Conservation (phyloP, 108 stramenopile genomes). For the Mediolabrus comicus region DNA sequence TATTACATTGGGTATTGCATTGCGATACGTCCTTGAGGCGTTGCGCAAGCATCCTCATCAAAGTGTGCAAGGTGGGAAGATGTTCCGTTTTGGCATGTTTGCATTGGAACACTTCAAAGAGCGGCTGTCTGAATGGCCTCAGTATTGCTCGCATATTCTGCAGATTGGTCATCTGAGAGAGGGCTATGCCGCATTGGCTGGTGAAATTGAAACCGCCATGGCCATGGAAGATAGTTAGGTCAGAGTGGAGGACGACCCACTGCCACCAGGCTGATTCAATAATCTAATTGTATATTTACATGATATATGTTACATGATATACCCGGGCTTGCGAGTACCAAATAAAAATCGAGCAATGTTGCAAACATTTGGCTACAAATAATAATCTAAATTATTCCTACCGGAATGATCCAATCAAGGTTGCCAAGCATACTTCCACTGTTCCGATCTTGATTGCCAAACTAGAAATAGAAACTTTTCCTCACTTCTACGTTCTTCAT, state of each 20-base stretch:
- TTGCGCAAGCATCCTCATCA: slow-evolving; percentile 86
- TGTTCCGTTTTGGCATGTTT: slow-evolving; percentile 99
- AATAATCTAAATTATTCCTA: too few species aligned
- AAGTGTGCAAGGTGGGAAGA: slow-evolving; percentile 85
- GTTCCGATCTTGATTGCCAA: too few species aligned
- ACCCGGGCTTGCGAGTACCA: too few species aligned
- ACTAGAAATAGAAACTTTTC: too few species aligned
- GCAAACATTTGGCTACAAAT: too few species aligned
- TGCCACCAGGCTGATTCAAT: too few species aligned
- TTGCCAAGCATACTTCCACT: too few species aligned
- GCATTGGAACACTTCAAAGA: slow-evolving; percentile 97
- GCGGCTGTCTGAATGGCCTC: slow-evolving; percentile 97
- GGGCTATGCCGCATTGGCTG: slow-evolving; percentile 80
- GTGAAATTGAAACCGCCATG: slow-evolving; percentile 87
- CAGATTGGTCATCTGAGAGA: slow-evolving; percentile 95
- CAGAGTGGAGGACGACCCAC: slow-evolving; percentile 45
- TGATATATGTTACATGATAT: too few species aligned
- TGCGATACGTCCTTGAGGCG: slow-evolving; percentile 97
- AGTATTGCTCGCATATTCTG: slow-evolving; percentile 98
- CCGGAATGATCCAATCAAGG: too few species aligned
- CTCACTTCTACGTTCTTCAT: too few species aligned
- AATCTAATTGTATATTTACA: too few species aligned
- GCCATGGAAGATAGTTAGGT: slow-evolving; percentile 74
- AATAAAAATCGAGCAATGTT: too few species aligned
- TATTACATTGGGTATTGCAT: slow-evolving; percentile 97